Evolutionary conservation across 441 rosid species (phyloP).

Genomic region (Aleurites moluccanus): DNA sequence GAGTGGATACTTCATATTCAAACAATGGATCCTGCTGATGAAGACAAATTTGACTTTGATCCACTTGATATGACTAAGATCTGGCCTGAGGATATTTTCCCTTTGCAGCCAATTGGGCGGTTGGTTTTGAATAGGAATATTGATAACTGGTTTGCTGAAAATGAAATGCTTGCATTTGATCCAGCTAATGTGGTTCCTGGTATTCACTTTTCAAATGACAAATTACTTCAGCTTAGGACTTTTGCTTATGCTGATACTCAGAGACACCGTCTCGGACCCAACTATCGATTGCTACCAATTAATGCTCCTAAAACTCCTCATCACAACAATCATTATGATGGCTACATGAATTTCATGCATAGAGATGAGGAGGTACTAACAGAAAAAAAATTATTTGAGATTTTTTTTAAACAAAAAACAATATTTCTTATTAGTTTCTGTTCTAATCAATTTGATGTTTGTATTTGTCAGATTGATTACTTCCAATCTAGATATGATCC

Average conservation of each 20-base stretch:
- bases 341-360: constrained; percentile 94
- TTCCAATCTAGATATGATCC: constrained; percentile 92
- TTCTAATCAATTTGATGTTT: constrained; percentile 24
- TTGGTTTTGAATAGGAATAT: constrained; percentile 95
- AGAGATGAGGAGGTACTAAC: constrained; percentile 80
- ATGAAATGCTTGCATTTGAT: constrained; percentile 94
- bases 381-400: too few species aligned
- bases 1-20: constrained; percentile 90
- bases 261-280: constrained; percentile 99
- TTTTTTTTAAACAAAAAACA: too few species aligned
- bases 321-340: constrained; percentile 93
- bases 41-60: constrained; percentile 81
- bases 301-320: constrained; percentile 94
- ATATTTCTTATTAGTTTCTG: not conserved
- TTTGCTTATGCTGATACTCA: constrained; percentile 94
- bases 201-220: constrained; percentile 81
- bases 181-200: constrained; percentile 96
- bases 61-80: constrained; percentile 96
- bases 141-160: constrained; percentile 95
- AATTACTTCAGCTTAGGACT: constrained; percentile 77
- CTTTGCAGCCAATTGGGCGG: constrained; percentile 91
- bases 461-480: constrained; percentile 67
- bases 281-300: constrained; percentile 80
- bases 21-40: constrained; percentile 82
- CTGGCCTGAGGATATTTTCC: constrained; percentile 97